Evolutionary conservation across 2,329 filamentous ascomycete species (phyloP).

Genomic region (Xylaria sp.): DNA sequence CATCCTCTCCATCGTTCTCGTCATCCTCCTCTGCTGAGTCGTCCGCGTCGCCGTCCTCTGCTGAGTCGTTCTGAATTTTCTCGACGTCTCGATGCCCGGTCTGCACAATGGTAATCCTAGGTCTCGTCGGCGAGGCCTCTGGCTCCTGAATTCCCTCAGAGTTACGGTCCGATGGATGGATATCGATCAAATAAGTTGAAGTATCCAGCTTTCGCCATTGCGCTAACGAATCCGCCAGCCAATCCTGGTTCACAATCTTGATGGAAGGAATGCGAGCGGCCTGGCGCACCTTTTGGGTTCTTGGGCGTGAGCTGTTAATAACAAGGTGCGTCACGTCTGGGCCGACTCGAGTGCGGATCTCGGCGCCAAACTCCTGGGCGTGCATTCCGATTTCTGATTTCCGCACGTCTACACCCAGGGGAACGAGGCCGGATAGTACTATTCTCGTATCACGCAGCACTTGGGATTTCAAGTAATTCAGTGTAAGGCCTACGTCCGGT

Average conservation of each 20-base stretch:
- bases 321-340: constrained; percentile 78
- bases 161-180: constrained; percentile 74
- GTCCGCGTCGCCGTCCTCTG: constrained; percentile 57
- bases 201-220: constrained; percentile 87
- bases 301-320: constrained; percentile 74
- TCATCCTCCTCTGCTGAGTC: constrained; percentile 53
- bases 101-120: constrained; percentile 55
- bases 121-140: constrained; percentile 56
- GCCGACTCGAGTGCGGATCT: constrained; percentile 66
- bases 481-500: constrained; percentile 87
- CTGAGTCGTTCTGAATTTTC: constrained; percentile 52
- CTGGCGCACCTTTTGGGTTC: constrained; percentile 91
- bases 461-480: constrained; percentile 81
- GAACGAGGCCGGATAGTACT: constrained; percentile 91
- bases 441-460: constrained; percentile 81
- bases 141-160: constrained; percentile 46
- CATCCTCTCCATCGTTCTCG: constrained; percentile 49
- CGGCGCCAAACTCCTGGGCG: constrained; percentile 85
- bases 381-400: constrained; percentile 89
- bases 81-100: constrained; percentile 40
- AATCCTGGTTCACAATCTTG: constrained; percentile 91
- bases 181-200: constrained; percentile 78
- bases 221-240: constrained; percentile 86
- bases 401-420: constrained; percentile 80
- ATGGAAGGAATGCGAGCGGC: constrained; percentile 82